Conservation (phyloP, 1,139 yeast species). For the Suhomyces bribrorum region DNA sequence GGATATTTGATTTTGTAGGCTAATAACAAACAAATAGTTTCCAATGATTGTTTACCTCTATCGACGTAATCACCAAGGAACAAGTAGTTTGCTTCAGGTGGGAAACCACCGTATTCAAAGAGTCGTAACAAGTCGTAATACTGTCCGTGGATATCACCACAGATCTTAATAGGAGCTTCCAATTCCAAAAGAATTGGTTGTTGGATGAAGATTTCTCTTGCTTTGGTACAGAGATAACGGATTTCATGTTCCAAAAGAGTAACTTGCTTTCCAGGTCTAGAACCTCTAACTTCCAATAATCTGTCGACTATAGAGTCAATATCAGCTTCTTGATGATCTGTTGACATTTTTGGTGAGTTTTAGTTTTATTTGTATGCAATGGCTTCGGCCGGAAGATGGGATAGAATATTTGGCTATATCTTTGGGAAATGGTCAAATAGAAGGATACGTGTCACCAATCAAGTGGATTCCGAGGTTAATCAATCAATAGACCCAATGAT, state of each 20-base stretch:
- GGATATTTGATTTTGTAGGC: conserved; percentile 98
- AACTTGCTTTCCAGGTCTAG: conserved; percentile 97
- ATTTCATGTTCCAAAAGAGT: conserved; percentile 92
- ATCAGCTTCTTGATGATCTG: conserved; percentile 83
- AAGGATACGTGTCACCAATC: conserved; percentile 4
- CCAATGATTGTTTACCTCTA: conserved; percentile 95
- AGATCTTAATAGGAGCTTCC: conserved; percentile 94
- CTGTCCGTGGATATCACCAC: conserved; percentile 98
- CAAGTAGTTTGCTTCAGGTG: conserved; percentile 96
- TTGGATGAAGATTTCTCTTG: conserved; percentile 95
- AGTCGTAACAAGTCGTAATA: conserved; percentile 92
- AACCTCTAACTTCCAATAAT: conserved; percentile 94
- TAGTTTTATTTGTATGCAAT: conserved; percentile 12
- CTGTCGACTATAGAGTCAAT: conserved; percentile 97
- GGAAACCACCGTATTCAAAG: conserved; percentile 97
- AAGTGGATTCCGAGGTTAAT: conserved; percentile 1
- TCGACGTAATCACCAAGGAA: conserved; percentile 97
- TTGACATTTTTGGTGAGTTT: conserved; percentile 35
- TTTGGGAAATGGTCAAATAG: neutral
- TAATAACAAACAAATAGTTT: conserved; percentile 86
- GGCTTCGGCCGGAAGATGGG: conserved; percentile 7
- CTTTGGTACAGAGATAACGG: conserved; percentile 93
- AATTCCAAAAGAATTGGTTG: conserved; percentile 94
- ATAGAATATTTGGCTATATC: neutral
- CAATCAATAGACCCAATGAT: conserved; percentile 2